Conservation (phyloP, 768 basidiomycete species). For the Xerocomellus dryophilus region DNA sequence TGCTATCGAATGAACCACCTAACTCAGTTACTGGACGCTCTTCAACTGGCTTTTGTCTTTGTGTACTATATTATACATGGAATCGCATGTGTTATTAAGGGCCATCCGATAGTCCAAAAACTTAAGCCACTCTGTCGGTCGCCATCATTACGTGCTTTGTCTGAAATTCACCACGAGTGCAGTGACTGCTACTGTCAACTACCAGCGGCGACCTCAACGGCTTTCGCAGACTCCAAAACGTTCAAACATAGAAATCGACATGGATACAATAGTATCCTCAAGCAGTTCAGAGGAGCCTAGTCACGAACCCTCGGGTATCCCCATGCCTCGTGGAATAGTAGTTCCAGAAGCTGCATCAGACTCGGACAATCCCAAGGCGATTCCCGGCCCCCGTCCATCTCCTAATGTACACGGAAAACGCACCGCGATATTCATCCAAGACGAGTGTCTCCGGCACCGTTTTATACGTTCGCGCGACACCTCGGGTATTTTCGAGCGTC, state of each 20-base stretch:
- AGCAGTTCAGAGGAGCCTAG: neutral
- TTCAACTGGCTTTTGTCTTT: conserved; percentile 40
- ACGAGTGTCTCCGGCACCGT: conserved; percentile 67
- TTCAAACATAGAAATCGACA: no score
- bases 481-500: conserved; percentile 83
- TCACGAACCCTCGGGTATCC: neutral
- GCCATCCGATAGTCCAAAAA: neutral
- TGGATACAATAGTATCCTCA: neutral
- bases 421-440: conserved; percentile 53
- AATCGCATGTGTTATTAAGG: no score
- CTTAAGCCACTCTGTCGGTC: neutral
- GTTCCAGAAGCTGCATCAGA: neutral
- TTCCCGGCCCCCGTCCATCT: neutral
- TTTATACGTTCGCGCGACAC: conserved; percentile 76
- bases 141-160: neutral
- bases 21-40: conserved; percentile 40
- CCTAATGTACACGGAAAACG: conserved; percentile 6
- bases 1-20: neutral
- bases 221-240: neutral
- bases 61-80: neutral
- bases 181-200: no score
- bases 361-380: neutral
- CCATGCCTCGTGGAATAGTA: neutral
- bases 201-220: neutral
- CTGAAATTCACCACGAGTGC: neutral